These are phyloP conservation scores for Mrakia hoshinonis DNA, from an alignment of 768 basidiomycete species.

Conservation along the genomic window DNA sequence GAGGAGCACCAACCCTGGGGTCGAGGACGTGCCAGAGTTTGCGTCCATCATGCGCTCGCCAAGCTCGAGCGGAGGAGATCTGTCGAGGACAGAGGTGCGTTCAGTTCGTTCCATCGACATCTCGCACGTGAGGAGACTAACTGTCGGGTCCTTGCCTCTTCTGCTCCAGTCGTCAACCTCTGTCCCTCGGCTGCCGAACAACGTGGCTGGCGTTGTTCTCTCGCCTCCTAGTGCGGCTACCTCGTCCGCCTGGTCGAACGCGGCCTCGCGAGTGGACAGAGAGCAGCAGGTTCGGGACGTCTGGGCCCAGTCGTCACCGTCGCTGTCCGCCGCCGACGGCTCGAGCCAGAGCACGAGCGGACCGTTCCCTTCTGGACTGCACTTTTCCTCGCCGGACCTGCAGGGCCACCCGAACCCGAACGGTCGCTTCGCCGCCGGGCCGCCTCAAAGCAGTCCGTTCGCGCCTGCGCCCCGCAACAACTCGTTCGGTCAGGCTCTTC, in stretches of 20 bases:
- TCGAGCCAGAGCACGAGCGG: background rate
- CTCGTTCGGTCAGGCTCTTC: background rate
- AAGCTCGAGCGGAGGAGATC: slow-evolving; percentile 10
- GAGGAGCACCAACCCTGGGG: slow-evolving; percentile 20
- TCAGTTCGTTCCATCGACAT: background rate
- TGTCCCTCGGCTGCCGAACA: background rate
- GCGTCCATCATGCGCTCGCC: slow-evolving; percentile 24
- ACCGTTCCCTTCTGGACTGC: background rate
- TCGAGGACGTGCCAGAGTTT: slow-evolving; percentile 21
- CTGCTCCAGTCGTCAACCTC: slow-evolving; percentile 5
- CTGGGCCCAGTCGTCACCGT: slow-evolving; percentile 16
- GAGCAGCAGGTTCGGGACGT: slow-evolving; percentile 22
- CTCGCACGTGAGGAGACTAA: background rate
- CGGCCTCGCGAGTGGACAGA: slow-evolving; percentile 3
- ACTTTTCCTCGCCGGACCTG: background rate
- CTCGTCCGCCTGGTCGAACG: slow-evolving; percentile 26
- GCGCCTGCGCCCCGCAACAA: background rate
- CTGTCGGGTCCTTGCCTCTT: background rate
- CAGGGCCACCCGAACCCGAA: slow-evolving; percentile 1
- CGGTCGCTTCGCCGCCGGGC: background rate
- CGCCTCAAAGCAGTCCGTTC: background rate
- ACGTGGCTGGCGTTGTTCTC: slow-evolving; percentile 4
- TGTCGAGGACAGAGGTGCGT: slow-evolving; percentile 12
- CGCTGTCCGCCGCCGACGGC: background rate
- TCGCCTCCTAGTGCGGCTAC: slow-evolving; percentile 27